phyloP scores from a whole-genome alignment of 305 asterid species.

The Rubia tinctorum region DNA sequence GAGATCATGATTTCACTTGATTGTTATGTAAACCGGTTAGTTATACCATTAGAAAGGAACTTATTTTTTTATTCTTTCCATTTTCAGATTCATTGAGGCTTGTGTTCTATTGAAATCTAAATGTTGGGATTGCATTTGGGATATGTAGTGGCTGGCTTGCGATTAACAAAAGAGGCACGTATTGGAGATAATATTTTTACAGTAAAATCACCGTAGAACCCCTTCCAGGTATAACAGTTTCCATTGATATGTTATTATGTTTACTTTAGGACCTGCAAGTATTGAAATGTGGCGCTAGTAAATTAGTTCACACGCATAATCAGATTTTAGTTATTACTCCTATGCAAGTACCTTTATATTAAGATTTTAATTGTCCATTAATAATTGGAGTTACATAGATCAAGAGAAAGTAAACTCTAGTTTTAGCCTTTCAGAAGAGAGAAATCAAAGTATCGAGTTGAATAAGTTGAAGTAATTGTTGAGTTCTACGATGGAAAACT shows the following conservation, averaged over 20 bases:
- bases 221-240: conserved; percentile 67
- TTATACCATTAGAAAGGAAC: too few species aligned
- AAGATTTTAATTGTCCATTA: not conserved
- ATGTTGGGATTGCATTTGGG: too few species aligned
- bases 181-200: conserved; percentile 85
- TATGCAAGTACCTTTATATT: not conserved
- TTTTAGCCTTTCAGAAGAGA: too few species aligned
- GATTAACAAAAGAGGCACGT: conserved; percentile 96
- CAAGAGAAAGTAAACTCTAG: too few species aligned
- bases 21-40: too few species aligned
- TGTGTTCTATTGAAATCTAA: too few species aligned
- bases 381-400: not conserved
- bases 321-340: not conserved
- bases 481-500: too few species aligned
- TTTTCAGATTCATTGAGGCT: too few species aligned
- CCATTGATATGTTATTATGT: not conserved
- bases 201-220: conserved; percentile 57
- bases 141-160: conserved; percentile 90
- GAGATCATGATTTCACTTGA: too few species aligned
- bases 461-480: too few species aligned
- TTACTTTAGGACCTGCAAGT: not conserved
- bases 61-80: too few species aligned
- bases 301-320: not conserved
- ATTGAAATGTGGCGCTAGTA: not conserved
- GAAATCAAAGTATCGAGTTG: too few species aligned